Evolutionary conservation across 139 green algal genomes (phyloP), one percentile per base, ranked within the genome.

Genomic region (Tetratostichococcus sp.): DNA sequence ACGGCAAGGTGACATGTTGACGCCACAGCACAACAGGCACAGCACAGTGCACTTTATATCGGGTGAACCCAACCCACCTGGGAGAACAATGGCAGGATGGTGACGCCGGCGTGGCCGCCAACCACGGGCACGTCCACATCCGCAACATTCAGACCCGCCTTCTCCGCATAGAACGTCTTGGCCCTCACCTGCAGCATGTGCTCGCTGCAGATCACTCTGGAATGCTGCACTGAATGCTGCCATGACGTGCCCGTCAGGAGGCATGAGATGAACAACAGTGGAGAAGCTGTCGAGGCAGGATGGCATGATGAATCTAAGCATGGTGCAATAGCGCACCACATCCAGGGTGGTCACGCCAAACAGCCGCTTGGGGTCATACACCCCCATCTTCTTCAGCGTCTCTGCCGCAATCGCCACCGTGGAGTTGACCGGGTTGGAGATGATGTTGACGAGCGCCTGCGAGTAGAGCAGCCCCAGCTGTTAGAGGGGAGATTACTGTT

Each of bases 51-150:
- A n/a, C n/a, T n/a, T n/a, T n/a, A n/a, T n/a, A n/a, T n/a, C n/a
- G n/a, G n/a, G n/a, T n/a, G n/a, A n/a, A n/a, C n/a, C n/a, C n/a
- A 16, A 25, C 65, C 2, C 31, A 90, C 93, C 89, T 99, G 96
- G 30, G 89, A 97, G 85, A 99, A 97, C 21, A 99, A 90, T 0
- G 96, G 96, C 77, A 99, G 88, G 86, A 99, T 99, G 81, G 96
- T 99, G 77, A 97, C 83, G 70, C 96, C 96, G 0, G 96, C 96
- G 83, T 99, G 96, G 39, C 96, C 96, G 30, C 96, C 96, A 28
- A 99, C 83, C 33, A 99, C 96, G 6, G 96, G 96, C 67, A 99
- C 88, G 75, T 98, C 93, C 31, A 99, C 94, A 1, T 88, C 80
- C 30, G 83, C 72, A 11, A 95, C 88, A 73, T 97, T 85, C 65